These are phyloP conservation scores for Mycena sanguinolenta DNA, from an alignment of 768 basidiomycete genomes.

Conservation along the genomic window DNA sequence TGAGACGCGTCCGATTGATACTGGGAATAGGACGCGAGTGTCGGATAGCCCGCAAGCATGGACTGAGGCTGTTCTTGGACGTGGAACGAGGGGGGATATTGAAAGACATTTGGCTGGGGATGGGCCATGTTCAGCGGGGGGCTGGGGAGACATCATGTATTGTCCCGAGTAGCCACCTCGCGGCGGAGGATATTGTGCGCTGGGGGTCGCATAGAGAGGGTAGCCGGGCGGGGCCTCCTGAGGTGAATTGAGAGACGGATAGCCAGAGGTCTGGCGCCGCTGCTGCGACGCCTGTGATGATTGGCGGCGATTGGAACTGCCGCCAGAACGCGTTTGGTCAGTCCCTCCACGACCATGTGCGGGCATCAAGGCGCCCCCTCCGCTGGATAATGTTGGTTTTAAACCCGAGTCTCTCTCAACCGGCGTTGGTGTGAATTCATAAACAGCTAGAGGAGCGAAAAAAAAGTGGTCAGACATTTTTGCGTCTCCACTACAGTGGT, in stretches of 20 bases:
- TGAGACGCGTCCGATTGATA: slow-evolving; percentile 42
- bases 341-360: slow-evolving; percentile 20
- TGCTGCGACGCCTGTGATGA: slow-evolving; percentile 10
- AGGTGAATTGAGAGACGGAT: slow-evolving; percentile 15
- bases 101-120: slow-evolving; percentile 48
- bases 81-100: slow-evolving; percentile 53
- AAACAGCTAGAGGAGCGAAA: slow-evolving; percentile 15
- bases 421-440: slow-evolving; percentile 25
- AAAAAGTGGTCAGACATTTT: slow-evolving; percentile 8
- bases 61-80: slow-evolving; percentile 51
- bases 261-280: slow-evolving; percentile 2
- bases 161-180: slow-evolving; percentile 54
- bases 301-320: slow-evolving; percentile 13
- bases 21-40: slow-evolving; percentile 49
- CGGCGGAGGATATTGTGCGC: slow-evolving; percentile 44
- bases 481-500: neutral
- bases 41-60: slow-evolving; percentile 56
- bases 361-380: slow-evolving; percentile 23
- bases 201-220: slow-evolving; percentile 10
- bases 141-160: slow-evolving; percentile 63
- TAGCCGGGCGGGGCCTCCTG: slow-evolving; percentile 16
- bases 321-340: slow-evolving; percentile 18
- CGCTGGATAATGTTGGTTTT: neutral
- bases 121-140: slow-evolving; percentile 53
- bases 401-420: slow-evolving; percentile 13